Percentiles rank a stretch among this genome's conserved stretches.
Evolutionary conservation across 2,329 filamentous ascomycete species (phyloP).

Genomic region (Fusarium virguliforme): DNA sequence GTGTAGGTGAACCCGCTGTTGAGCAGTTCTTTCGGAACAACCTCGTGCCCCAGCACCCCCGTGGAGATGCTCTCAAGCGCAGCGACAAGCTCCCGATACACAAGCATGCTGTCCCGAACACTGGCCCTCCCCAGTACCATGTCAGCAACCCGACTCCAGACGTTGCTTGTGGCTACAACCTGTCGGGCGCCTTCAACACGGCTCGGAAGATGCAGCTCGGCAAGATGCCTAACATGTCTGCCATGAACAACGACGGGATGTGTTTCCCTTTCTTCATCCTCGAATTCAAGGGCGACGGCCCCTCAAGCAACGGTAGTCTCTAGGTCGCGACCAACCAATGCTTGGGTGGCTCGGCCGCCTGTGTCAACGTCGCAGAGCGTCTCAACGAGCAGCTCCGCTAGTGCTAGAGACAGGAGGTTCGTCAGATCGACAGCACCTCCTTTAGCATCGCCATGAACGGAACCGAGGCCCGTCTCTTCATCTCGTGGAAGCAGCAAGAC

Average conservation of each 20-base stretch:
- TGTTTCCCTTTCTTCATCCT: conserved; percentile 36
- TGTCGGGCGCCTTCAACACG: neutral
- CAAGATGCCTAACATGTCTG: conserved; percentile 3
- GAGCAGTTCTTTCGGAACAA: conserved; percentile 9
- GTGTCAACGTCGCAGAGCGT: conserved; percentile 54
- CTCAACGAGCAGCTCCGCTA: conserved; percentile 49
- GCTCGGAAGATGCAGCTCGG: conserved; percentile 12
- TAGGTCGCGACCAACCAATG: conserved; percentile 59
- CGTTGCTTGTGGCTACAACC: conserved; percentile 31
- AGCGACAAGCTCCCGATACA: conserved; percentile 10
- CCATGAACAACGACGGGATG: conserved; percentile 7
- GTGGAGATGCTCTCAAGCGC: neutral
- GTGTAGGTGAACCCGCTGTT: conserved; percentile 4
- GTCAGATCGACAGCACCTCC: conserved; percentile 48
- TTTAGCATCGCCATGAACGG: conserved; percentile 30
- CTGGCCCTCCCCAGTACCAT: neutral
- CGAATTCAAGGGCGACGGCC: conserved; percentile 49
- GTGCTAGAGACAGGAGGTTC: conserved; percentile 38
- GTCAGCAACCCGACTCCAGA: conserved; percentile 33
- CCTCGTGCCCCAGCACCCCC: neutral
- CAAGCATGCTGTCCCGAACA: conserved; percentile 20
- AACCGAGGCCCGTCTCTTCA: conserved; percentile 54
- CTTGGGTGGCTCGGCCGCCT: conserved; percentile 54
- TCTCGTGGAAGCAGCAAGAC: conserved; percentile 56
- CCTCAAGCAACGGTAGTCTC: conserved; percentile 45